phyloP scores from a whole-genome alignment of 352 stramenopile species.

The Phytopythium kandeliae region DNA sequence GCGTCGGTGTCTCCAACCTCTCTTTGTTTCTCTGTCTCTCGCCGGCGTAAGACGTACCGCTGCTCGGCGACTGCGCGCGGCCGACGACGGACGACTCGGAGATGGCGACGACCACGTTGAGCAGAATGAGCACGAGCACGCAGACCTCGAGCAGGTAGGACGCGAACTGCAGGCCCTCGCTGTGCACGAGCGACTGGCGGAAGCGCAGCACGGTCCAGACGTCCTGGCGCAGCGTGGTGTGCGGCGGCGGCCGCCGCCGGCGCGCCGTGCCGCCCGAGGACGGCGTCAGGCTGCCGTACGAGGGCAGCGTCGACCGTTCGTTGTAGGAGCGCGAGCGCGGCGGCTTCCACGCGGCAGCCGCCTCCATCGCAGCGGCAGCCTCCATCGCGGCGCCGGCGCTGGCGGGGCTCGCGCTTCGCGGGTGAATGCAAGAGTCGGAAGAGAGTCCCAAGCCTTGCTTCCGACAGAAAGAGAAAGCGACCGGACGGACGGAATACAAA shows the following conservation, averaged over 20 bases:
- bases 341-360: constrained; percentile 2
- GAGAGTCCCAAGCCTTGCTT: background rate
- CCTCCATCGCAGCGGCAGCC: background rate
- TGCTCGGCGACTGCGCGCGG: constrained; percentile 5
- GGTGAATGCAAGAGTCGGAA: background rate
- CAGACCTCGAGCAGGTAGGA: constrained; percentile 51
- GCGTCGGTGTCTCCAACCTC: no score
- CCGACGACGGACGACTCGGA: constrained; percentile 27
- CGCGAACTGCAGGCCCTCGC: constrained; percentile 35
- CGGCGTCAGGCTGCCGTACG: constrained; percentile 12
- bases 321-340: constrained; percentile 17
- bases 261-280: constrained; percentile 11
- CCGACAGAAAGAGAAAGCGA: background rate
- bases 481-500: background rate
- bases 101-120: constrained; percentile 58
- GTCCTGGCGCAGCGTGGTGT: constrained; percentile 28
- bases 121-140: constrained; percentile 45
- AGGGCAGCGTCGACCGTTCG: constrained; percentile 21
- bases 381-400: background rate
- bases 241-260: background rate
- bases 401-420: background rate
- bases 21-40: no score
- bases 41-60: no score
- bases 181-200: constrained; percentile 35
- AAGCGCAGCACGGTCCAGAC: constrained; percentile 62